Conservation (phyloP, 352 stramenopile genomes). For the Globisporangium acanthophoron region DNA sequence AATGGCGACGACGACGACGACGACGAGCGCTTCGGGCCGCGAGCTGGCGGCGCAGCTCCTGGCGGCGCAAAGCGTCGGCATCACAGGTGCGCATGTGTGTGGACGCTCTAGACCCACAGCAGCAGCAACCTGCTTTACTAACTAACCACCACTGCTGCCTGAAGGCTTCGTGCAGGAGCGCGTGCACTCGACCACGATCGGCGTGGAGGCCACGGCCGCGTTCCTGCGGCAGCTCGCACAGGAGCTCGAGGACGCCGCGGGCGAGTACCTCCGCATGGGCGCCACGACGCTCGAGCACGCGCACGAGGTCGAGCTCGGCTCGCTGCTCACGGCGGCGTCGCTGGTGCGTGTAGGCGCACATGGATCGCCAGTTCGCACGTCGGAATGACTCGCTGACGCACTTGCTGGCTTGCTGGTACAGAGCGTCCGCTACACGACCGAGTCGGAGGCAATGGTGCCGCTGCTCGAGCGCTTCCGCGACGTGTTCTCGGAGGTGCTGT, state of each 20-base stretch:
- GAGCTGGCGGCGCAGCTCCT: slow-evolving; percentile 26
- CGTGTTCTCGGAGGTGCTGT: slow-evolving; percentile 47
- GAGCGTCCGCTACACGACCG: slow-evolving; percentile 73
- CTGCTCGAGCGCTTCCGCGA: slow-evolving; percentile 43
- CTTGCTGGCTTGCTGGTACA: slow-evolving; percentile 11
- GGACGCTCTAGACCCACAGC: no score
- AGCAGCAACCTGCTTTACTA: neutral
- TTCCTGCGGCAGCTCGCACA: slow-evolving; percentile 65
- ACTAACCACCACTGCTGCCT: slow-evolving; percentile 20
- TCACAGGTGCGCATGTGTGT: slow-evolving; percentile 14
- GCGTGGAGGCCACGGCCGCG: slow-evolving; percentile 43
- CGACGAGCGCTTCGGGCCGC: slow-evolving; percentile 5
- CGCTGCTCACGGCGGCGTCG: slow-evolving; percentile 57
- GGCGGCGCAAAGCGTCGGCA: slow-evolving; percentile 20
- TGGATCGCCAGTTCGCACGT: neutral
- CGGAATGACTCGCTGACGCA: neutral
- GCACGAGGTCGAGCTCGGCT: slow-evolving; percentile 64
- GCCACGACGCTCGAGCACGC: slow-evolving; percentile 24
- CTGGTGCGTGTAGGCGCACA: slow-evolving; percentile 20
- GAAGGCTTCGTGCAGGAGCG: slow-evolving; percentile 72
- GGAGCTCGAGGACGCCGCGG: slow-evolving; percentile 52
- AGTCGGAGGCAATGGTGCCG: slow-evolving; percentile 52
- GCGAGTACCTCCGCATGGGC: slow-evolving; percentile 24
- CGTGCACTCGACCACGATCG: slow-evolving; percentile 64
- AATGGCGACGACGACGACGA: slow-evolving; percentile 1